Conservation (phyloP, 208 protist species). For the Strigomonas galati region DNA sequence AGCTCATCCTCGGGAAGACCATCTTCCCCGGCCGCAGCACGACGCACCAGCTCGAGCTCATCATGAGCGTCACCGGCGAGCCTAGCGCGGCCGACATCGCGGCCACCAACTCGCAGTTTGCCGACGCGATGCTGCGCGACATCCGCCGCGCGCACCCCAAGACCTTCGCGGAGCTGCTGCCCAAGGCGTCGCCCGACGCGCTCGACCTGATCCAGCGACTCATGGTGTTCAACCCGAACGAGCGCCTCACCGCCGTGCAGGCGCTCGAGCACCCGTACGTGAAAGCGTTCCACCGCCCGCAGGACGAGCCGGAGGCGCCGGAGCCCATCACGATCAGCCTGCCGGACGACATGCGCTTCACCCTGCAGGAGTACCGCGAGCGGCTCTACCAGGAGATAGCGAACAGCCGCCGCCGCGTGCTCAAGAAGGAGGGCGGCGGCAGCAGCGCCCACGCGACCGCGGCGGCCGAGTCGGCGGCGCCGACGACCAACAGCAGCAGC, state of each 20-base stretch:
- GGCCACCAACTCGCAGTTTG: slow-evolving; percentile 93
- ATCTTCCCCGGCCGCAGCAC: slow-evolving; percentile 96
- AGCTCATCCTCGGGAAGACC: slow-evolving; percentile 93
- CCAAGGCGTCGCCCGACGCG: slow-evolving; percentile 90
- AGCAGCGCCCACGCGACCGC: slow-evolving; percentile 12
- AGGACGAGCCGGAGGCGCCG: slow-evolving; percentile 75
- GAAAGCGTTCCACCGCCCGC: slow-evolving; percentile 83
- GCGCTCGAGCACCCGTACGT: slow-evolving; percentile 95
- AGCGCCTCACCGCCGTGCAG: slow-evolving; percentile 91
- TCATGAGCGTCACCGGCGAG: slow-evolving; percentile 94
- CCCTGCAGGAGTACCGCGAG: slow-evolving; percentile 92
- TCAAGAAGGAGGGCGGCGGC: slow-evolving; percentile 19
- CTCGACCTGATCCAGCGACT: slow-evolving; percentile 92
- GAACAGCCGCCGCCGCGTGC: slow-evolving; percentile 27
- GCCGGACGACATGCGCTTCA: slow-evolving; percentile 94
- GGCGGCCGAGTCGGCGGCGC: slow-evolving; percentile 6
- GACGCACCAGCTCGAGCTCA: slow-evolving; percentile 96
- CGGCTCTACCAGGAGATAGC: slow-evolving; percentile 90
- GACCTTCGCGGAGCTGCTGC: slow-evolving; percentile 85
- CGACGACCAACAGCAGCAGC: background rate
- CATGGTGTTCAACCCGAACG: slow-evolving; percentile 96
- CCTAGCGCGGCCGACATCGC: slow-evolving; percentile 91
- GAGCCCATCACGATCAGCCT: slow-evolving; percentile 90
- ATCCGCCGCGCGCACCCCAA: slow-evolving; percentile 62
- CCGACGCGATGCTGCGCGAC: slow-evolving; percentile 92